These are phyloP conservation scores for Crataegus laevigata DNA, from an alignment of 306 rosid genomes.

Conservation along the genomic window DNA sequence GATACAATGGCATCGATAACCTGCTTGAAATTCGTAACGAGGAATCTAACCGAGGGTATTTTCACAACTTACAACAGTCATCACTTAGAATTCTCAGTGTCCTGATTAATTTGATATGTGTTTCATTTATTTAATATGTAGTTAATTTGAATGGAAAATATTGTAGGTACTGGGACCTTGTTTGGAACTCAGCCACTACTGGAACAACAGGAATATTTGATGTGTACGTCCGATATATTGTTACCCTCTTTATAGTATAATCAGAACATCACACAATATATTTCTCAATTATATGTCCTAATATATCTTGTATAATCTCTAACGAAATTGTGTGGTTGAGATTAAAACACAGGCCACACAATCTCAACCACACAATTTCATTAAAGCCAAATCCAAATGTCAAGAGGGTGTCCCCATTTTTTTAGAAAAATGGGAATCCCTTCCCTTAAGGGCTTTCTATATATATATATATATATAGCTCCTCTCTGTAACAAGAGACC, in stretches of 20 bases:
- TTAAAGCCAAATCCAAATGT: too few species aligned
- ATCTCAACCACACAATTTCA: too few species aligned
- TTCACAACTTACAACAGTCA: not conserved
- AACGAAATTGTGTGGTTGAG: too few species aligned
- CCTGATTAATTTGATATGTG: not conserved
- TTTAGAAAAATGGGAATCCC: too few species aligned
- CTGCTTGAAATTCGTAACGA: conserved; percentile 47
- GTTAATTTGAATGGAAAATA: not conserved
- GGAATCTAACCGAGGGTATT: conserved; percentile 55
- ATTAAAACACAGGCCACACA: too few species aligned
- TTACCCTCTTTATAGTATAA: not conserved
- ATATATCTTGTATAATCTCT: not conserved
- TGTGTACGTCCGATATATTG: conserved; percentile 38
- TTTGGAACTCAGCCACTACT: conserved; percentile 51
- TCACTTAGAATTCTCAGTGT: not conserved
- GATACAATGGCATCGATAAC: conserved; percentile 61
- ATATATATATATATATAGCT: not conserved
- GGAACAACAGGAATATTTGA: conserved; percentile 63
- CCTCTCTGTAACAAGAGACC: not conserved
- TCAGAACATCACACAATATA: not conserved
- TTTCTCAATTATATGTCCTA: not conserved
- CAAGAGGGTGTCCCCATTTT: too few species aligned
- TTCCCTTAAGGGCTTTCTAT: too few species aligned
- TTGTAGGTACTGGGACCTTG: conserved; percentile 86
- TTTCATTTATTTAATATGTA: not conserved